Conservation (phyloP, 208 protist species). For the Wallacemonas sp. region DNA sequence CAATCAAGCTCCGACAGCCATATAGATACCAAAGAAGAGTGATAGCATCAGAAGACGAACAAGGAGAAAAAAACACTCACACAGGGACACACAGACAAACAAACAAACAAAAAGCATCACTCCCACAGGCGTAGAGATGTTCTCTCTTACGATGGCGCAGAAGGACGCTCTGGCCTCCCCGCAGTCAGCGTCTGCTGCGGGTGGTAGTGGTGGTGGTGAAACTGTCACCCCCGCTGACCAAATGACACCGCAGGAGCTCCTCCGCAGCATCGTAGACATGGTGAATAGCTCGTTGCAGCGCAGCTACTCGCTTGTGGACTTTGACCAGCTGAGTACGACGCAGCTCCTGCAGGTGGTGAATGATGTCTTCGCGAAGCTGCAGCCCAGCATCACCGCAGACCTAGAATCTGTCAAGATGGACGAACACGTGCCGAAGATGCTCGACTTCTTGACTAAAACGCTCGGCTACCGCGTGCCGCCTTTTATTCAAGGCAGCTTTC, state of each 20-base stretch:
- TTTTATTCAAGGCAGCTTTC: conserved; percentile 71
- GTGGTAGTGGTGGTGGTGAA: conserved; percentile 7
- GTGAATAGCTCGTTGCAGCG: conserved; percentile 70
- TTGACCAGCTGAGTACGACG: conserved; percentile 66
- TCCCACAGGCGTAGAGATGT: too few relatives aligned
- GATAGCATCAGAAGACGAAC: too few relatives aligned
- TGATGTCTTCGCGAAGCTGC: conserved; percentile 82
- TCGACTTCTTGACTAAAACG: conserved; percentile 83
- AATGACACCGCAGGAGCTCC: conserved; percentile 59
- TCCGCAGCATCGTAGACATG: conserved; percentile 82
- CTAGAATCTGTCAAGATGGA: conserved; percentile 43
- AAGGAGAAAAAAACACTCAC: too few relatives aligned
- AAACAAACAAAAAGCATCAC: too few relatives aligned
- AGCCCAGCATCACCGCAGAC: conserved; percentile 63
- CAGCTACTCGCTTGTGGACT: conserved; percentile 87
- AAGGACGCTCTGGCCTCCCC: conserved; percentile 1
- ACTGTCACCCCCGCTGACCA: conserved; percentile 30
- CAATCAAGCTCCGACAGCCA: too few relatives aligned
- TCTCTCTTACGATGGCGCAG: conserved; percentile 17
- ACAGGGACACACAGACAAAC: too few relatives aligned
- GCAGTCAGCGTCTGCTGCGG: too few relatives aligned
- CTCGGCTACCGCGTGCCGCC: conserved; percentile 81
- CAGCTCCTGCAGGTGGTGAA: conserved; percentile 83
- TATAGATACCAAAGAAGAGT: too few relatives aligned
- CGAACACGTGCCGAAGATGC: conserved; percentile 55